Evolutionary conservation across 768 basidiomycete genomes (phyloP).

Genomic region (Serendipita indica): DNA sequence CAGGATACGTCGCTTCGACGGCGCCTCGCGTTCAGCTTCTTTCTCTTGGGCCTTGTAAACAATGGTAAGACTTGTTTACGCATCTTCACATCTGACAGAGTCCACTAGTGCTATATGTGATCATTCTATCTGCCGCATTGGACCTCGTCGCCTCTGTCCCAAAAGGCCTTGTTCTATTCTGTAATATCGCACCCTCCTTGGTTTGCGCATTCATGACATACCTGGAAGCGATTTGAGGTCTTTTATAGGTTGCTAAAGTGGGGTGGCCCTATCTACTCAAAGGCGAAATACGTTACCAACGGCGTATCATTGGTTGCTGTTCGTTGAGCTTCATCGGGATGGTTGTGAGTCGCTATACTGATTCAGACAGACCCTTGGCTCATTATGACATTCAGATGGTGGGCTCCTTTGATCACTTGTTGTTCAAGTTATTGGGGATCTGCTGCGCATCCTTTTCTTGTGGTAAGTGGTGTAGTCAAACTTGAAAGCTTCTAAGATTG

Average conservation of each 20-base stretch:
- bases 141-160: slow-evolving; percentile 49
- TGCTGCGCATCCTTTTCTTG: slow-evolving; percentile 74
- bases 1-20: background rate
- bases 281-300: slow-evolving; percentile 69
- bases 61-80: slow-evolving; percentile 42
- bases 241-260: slow-evolving; percentile 46
- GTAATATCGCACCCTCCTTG: slow-evolving; percentile 83
- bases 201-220: slow-evolving; percentile 18
- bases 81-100: no score
- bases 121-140: slow-evolving; percentile 89
- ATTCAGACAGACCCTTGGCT: background rate
- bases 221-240: background rate
- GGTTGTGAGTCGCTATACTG: slow-evolving; percentile 43
- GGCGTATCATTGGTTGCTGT: slow-evolving; percentile 62
- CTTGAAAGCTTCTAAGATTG: slow-evolving; percentile 8
- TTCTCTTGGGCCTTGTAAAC: slow-evolving; percentile 83
- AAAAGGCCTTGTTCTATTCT: slow-evolving; percentile 76
- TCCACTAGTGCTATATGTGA: slow-evolving; percentile 90
- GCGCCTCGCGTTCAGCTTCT: slow-evolving; percentile 34
- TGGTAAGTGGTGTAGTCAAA: slow-evolving; percentile 28
- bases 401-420: slow-evolving; percentile 49
- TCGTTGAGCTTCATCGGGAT: slow-evolving; percentile 66
- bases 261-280: slow-evolving; percentile 86
- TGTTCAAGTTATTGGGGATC: slow-evolving; percentile 66
- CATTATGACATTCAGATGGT: slow-evolving; percentile 64